These are phyloP conservation scores for Microstegium vimineum DNA, from an alignment of 176 grass and related monocot genomes.

Conservation along the genomic window DNA sequence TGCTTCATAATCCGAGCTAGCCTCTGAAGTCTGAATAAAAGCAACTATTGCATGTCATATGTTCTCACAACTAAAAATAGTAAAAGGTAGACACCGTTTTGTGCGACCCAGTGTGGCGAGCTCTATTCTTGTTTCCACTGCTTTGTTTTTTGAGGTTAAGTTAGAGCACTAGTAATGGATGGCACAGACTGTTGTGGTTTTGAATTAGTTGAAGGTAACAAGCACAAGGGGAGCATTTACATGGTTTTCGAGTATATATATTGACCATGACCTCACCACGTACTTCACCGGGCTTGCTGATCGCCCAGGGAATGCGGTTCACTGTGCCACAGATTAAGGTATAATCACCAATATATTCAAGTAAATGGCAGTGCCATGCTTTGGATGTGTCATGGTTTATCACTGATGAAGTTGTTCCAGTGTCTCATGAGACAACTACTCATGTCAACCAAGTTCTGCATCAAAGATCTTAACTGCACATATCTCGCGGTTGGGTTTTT, in stretches of 20 bases:
- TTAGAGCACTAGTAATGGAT: neutral
- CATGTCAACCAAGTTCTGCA: slow-evolving; percentile 94
- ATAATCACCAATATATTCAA: slow-evolving; percentile 8
- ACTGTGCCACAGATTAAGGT: slow-evolving; percentile 97
- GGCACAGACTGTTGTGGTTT: neutral
- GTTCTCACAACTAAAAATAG: no score
- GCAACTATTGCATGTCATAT: no score
- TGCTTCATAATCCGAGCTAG: no score
- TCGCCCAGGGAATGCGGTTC: slow-evolving; percentile 81
- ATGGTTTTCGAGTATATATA: slow-evolving; percentile 90
- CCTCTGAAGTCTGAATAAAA: no score
- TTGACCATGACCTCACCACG: slow-evolving; percentile 96
- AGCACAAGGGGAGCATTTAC: slow-evolving; percentile 80
- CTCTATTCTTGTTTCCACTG: slow-evolving; percentile 8
- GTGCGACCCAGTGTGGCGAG: slow-evolving; percentile 45
- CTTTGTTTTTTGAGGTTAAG: neutral
- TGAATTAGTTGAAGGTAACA: slow-evolving; percentile 51
- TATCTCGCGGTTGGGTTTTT: neutral
- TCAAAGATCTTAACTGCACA: slow-evolving; percentile 52
- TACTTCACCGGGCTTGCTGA: slow-evolving; percentile 82
- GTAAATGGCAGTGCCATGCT: neutral
- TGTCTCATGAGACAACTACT: slow-evolving; percentile 96
- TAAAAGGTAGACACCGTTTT: no score
- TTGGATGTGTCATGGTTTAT: slow-evolving; percentile 14
- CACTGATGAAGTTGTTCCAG: slow-evolving; percentile 3